phyloP scores from a whole-genome alignment of 2,329 filamentous ascomycete genomes.

The Coleophoma crateriformis region DNA sequence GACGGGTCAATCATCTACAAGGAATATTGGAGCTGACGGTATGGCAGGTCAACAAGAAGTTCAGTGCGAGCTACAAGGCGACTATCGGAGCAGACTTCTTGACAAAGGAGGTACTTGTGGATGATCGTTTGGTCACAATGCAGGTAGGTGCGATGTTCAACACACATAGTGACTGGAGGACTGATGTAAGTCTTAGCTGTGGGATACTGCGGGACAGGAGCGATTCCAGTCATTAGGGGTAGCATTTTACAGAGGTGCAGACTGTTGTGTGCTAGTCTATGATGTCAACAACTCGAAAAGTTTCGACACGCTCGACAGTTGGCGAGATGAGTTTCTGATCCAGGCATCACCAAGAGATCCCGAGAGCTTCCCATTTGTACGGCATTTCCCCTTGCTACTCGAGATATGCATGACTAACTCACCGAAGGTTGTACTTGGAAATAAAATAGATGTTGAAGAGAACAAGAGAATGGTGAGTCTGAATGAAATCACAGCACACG shows the following conservation, averaged over 20 bases:
- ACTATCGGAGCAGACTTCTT: slow-evolving; percentile 98
- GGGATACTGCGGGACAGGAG: slow-evolving; percentile 97
- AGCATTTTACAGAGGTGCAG: slow-evolving; percentile 93
- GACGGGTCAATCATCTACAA: neutral
- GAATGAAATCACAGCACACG: neutral
- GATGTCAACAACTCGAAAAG: slow-evolving; percentile 99
- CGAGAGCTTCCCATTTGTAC: slow-evolving; percentile 94
- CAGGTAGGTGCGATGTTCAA: slow-evolving; percentile 54
- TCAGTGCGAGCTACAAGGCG: slow-evolving; percentile 98
- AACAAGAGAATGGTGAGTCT: slow-evolving; percentile 79
- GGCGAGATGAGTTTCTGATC: slow-evolving; percentile 97
- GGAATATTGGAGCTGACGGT: slow-evolving; percentile 8
- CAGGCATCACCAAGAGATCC: slow-evolving; percentile 95
- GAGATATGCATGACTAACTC: slow-evolving; percentile 8
- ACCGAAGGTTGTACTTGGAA: slow-evolving; percentile 80
- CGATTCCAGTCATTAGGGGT: slow-evolving; percentile 96
- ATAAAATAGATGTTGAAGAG: slow-evolving; percentile 99
- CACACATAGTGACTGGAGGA: slow-evolving; percentile 36
- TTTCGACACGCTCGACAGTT: slow-evolving; percentile 96
- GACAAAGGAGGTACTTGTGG: slow-evolving; percentile 94
- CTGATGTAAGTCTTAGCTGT: slow-evolving; percentile 89
- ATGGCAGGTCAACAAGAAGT: slow-evolving; percentile 96
- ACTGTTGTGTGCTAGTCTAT: slow-evolving; percentile 97
- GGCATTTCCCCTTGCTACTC: slow-evolving; percentile 27
- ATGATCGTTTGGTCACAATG: slow-evolving; percentile 97